Evolutionary conservation across 176 grass and related monocot species (phyloP).

Genomic region (Carex littledalei): DNA sequence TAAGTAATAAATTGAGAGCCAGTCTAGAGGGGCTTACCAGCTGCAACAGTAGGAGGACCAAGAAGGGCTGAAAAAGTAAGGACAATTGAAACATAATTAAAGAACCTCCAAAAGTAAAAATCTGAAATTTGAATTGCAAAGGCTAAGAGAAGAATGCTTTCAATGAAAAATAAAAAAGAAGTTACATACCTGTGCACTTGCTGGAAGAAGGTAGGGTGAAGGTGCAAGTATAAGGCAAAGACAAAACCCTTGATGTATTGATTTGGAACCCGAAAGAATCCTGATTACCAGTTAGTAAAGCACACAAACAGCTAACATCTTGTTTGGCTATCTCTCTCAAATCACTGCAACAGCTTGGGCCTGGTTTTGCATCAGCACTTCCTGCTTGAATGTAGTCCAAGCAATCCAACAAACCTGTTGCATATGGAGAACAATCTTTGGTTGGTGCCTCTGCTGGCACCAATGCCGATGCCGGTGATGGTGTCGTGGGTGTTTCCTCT

Average conservation of each 20-base stretch:
- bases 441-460: neutral
- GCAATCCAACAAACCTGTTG: neutral
- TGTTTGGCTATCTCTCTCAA: neutral
- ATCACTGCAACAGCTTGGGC: neutral
- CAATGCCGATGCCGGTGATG: neutral
- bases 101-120: neutral
- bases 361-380: neutral
- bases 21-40: neutral
- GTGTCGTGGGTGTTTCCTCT: neutral
- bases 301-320: neutral
- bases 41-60: neutral
- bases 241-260: neutral
- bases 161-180: neutral
- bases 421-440: neutral
- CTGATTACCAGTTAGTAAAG: neutral
- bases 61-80: neutral
- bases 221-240: slow-evolving; percentile 4
- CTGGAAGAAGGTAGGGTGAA: neutral
- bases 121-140: neutral
- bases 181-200: neutral
- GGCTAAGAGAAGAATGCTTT: neutral
- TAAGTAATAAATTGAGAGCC: neutral
- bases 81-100: neutral
- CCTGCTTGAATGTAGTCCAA: neutral
- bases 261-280: neutral